These are phyloP conservation scores for Pythium phragmitis DNA, from an alignment of 352 stramenopile genomes.

Conservation along the genomic window DNA sequence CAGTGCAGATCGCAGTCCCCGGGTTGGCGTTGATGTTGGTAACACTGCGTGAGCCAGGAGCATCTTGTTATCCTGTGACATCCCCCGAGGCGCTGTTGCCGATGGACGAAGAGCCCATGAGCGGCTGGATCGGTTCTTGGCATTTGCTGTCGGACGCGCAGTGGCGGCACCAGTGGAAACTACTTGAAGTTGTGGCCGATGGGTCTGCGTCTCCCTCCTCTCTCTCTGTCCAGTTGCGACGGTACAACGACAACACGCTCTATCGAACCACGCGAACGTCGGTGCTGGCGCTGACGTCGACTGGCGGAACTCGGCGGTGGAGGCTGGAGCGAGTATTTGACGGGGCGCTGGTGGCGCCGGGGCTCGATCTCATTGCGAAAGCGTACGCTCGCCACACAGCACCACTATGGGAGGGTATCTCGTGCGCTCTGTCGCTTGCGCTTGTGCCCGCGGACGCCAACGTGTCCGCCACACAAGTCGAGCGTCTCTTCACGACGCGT, in stretches of 20 bases:
- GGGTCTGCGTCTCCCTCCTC: neutral
- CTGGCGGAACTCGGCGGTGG: constrained; percentile 14
- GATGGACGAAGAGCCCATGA: constrained; percentile 34
- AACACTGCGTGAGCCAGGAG: constrained; percentile 31
- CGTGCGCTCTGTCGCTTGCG: constrained; percentile 1
- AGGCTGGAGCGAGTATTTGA: constrained; percentile 31
- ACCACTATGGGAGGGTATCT: neutral
- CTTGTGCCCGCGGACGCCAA: constrained; percentile 4
- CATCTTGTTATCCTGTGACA: constrained; percentile 32
- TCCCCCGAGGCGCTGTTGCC: constrained; percentile 2
- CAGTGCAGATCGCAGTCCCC: constrained; percentile 9
- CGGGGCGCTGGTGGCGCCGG: constrained; percentile 37
- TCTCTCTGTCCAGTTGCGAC: neutral
- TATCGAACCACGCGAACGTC: constrained; percentile 38
- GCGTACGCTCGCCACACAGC: constrained; percentile 39
- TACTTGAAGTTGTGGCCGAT: neutral
- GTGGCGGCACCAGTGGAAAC: constrained; percentile 34
- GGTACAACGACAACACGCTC: constrained; percentile 36
- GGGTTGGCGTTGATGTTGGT: constrained; percentile 28
- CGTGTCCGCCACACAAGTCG: neutral
- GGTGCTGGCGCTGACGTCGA: constrained; percentile 32
- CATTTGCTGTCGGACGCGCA: constrained; percentile 34
- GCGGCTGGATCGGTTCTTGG: constrained; percentile 55
- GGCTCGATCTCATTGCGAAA: constrained; percentile 40
- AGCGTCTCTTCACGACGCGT: constrained; percentile 1